A percentile compares a stretch with the other conserved stretches of the same genome.
Evolutionary conservation across 306 rosid genomes (phyloP).

Genomic region (Urtica urens): DNA sequence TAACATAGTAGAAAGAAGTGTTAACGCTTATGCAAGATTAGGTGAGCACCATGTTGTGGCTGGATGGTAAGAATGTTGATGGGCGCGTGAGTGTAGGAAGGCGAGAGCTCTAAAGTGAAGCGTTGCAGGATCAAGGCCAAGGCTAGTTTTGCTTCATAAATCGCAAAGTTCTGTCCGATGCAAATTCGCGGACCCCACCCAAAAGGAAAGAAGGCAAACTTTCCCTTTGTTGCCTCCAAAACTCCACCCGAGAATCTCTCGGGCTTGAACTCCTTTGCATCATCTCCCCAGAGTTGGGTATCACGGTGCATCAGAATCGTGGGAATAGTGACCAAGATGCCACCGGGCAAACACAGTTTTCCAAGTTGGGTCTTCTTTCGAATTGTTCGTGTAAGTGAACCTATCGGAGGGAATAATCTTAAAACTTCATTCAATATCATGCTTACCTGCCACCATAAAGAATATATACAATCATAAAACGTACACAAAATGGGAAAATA

Average conservation of each 20-base stretch:
- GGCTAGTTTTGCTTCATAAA: slow-evolving; percentile 34
- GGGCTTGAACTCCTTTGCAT: slow-evolving; percentile 31
- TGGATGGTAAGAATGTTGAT: background rate
- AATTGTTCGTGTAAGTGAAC: background rate
- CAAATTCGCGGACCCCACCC: slow-evolving; percentile 35
- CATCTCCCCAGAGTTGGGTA: slow-evolving; percentile 30
- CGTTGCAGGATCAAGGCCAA: slow-evolving; percentile 22
- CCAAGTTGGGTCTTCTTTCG: slow-evolving; percentile 21
- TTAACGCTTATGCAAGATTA: slow-evolving; percentile 13
- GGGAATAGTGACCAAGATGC: slow-evolving; percentile 1
- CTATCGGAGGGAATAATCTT: slow-evolving; percentile 34
- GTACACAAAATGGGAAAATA: no score
- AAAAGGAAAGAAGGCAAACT: slow-evolving; percentile 23
- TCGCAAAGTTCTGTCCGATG: slow-evolving; percentile 31
- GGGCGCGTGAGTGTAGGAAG: slow-evolving; percentile 38
- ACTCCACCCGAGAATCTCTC: slow-evolving; percentile 31
- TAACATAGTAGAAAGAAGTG: background rate
- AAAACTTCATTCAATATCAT: slow-evolving; percentile 63
- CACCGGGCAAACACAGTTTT: slow-evolving; percentile 20
- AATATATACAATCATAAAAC: no score
- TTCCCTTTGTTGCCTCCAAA: slow-evolving; percentile 20
- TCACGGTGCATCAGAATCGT: slow-evolving; percentile 19
- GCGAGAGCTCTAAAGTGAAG: slow-evolving; percentile 32
- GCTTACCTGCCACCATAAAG: slow-evolving; percentile 25
- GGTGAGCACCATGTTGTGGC: slow-evolving; percentile 38